These are phyloP conservation scores for Pseudogymnoascus pannorum DNA, from an alignment of 2,329 filamentous ascomycete species.

Conservation along the genomic window DNA sequence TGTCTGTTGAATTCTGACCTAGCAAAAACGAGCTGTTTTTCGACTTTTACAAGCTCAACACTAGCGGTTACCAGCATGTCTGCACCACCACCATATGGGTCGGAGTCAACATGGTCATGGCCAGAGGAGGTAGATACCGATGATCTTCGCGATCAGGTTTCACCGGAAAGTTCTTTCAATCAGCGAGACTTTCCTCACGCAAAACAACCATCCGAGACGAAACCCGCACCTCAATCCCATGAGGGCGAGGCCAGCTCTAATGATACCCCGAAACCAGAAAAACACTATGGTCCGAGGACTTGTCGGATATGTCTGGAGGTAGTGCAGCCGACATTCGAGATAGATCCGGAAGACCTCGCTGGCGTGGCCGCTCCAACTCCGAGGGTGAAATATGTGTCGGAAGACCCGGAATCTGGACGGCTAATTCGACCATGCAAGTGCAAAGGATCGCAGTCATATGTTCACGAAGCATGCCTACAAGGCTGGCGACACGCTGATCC, in stretches of 20 bases:
- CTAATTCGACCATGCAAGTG: constrained; percentile 87
- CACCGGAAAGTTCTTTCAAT: constrained; percentile 14
- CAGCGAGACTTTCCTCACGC: constrained; percentile 13
- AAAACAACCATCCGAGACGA: constrained; percentile 12
- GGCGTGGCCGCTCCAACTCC: constrained; percentile 48
- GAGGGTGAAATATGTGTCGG: constrained; percentile 63
- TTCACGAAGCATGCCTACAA: constrained; percentile 84
- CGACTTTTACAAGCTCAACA: constrained; percentile 2
- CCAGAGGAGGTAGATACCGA: constrained; percentile 13
- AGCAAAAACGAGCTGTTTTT: not conserved
- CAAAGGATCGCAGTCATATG: constrained; percentile 87
- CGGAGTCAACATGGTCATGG: constrained; percentile 21
- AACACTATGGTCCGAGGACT: constrained; percentile 61
- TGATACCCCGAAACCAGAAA: constrained; percentile 26
- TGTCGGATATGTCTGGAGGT: constrained; percentile 87
- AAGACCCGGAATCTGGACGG: constrained; percentile 65
- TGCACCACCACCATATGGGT: constrained; percentile 14
- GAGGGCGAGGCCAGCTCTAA: constrained; percentile 18
- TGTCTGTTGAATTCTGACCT: not conserved
- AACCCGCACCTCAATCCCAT: constrained; percentile 22
- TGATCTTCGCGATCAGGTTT: not conserved
- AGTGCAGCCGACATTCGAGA: constrained; percentile 51
- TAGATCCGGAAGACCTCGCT: constrained; percentile 45
- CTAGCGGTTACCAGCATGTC: constrained; percentile 16
- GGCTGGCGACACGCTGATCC: constrained; percentile 74